A percentile compares a stretch with the other conserved stretches of the same genome.
Conservation (phyloP, 2,329 filamentous ascomycete genomes). For the Clarireedia homoeocarpa region DNA sequence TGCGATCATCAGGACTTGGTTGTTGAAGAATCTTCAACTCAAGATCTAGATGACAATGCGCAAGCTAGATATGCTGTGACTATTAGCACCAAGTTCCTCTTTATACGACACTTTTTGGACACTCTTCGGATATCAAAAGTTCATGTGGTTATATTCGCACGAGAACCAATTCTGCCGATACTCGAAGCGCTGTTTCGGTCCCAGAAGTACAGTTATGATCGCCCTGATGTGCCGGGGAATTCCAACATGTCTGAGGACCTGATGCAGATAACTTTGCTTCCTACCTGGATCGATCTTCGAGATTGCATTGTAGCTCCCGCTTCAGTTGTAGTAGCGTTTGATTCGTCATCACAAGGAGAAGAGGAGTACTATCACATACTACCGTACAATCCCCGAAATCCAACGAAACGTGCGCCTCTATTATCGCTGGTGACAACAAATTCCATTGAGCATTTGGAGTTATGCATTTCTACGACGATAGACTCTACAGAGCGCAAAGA, state of each 20-base stretch:
- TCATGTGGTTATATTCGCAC: constrained; percentile 46
- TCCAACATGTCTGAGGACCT: constrained; percentile 22
- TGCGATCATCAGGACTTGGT: constrained; percentile 52
- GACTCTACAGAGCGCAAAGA: constrained; percentile 16
- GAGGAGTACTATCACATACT: constrained; percentile 12
- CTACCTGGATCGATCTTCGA: constrained; percentile 14
- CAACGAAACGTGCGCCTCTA: constrained; percentile 15
- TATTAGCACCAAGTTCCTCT: constrained; percentile 53
- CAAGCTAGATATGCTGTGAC: constrained; percentile 45
- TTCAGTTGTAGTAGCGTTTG: constrained; percentile 21
- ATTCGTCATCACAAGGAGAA: constrained; percentile 9
- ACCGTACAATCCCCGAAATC: constrained; percentile 9
- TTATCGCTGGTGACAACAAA: constrained; percentile 22
- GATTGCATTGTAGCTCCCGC: constrained; percentile 13
- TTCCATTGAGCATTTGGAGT: constrained; percentile 28
- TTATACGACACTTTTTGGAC: constrained; percentile 48
- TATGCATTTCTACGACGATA: constrained; percentile 17
- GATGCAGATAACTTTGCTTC: constrained; percentile 22
- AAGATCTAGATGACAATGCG: constrained; percentile 32
- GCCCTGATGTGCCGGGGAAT: constrained; percentile 21
- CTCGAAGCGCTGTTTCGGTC: constrained; percentile 41
- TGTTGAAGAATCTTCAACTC: constrained; percentile 34
- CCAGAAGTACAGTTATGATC: constrained; percentile 30
- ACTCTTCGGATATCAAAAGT: constrained; percentile 36
- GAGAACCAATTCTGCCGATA: constrained; percentile 42